A percentile compares a stretch with the other conserved stretches of the same genome.
Evolutionary conservation across 1,284 basidiomycete genomes (phyloP).

Genomic region (Xerocomus nothofagi): DNA sequence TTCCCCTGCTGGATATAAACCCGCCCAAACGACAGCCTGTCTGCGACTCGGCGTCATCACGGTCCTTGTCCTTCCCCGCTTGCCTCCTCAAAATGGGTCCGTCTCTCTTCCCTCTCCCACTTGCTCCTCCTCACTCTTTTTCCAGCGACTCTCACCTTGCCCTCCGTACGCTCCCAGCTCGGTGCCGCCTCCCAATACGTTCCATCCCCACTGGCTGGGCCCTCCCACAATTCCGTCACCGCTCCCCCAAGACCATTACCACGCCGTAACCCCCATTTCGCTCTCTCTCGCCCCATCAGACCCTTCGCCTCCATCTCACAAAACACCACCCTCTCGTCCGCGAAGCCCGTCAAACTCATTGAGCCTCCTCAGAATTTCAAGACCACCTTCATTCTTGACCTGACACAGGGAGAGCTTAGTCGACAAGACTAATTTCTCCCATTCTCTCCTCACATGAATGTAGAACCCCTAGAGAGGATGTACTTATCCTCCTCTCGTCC

Average conservation of each 20-base stretch:
- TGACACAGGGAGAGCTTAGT: slow-evolving; percentile 78
- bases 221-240: slow-evolving; percentile 31
- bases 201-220: slow-evolving; percentile 60
- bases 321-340: slow-evolving; percentile 11
- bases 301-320: slow-evolving; percentile 67
- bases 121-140: slow-evolving; percentile 3
- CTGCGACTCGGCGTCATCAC: slow-evolving; percentile 33
- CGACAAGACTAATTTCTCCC: slow-evolving; percentile 53
- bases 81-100: slow-evolving; percentile 29
- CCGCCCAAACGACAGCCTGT: slow-evolving; percentile 31
- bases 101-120: neutral
- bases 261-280: slow-evolving; percentile 53
- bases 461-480: neutral
- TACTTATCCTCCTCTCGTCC: neutral
- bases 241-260: slow-evolving; percentile 36
- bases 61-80: slow-evolving; percentile 23
- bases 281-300: slow-evolving; percentile 67
- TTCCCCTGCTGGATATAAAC: slow-evolving; percentile 34
- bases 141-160: slow-evolving; percentile 37
- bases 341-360: slow-evolving; percentile 65
- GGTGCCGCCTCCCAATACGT: slow-evolving; percentile 39
- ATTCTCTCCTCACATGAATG: neutral
- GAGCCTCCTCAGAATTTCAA: slow-evolving; percentile 71
- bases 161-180: slow-evolving; percentile 32
- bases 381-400: slow-evolving; percentile 67